These are phyloP conservation scores for Bassia scoparia DNA, from an alignment of 148 eudicot genomes.

Conservation along the genomic window DNA sequence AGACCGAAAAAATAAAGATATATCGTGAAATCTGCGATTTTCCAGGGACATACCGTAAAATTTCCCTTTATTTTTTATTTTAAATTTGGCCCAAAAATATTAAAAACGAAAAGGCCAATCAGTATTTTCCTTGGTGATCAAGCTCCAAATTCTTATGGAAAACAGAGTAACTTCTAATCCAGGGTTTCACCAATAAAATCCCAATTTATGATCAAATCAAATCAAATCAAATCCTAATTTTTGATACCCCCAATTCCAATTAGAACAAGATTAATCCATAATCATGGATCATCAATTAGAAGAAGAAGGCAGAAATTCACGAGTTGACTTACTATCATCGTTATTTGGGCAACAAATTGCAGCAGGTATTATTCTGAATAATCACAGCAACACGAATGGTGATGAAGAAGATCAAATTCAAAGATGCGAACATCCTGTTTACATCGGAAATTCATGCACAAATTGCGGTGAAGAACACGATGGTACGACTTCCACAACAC, in stretches of 20 bases:
- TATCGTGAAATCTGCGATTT: too few relatives aligned
- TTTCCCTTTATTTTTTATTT: too few relatives aligned
- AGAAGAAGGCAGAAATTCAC: neutral
- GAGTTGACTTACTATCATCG: slow-evolving; percentile 13
- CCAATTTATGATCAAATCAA: too few relatives aligned
- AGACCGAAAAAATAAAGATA: too few relatives aligned
- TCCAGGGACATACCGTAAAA: too few relatives aligned
- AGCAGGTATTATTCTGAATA: neutral
- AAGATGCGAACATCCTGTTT: slow-evolving; percentile 18
- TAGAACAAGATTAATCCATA: neutral
- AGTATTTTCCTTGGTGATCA: slow-evolving; percentile 6
- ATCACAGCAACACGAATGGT: neutral
- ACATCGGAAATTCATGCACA: slow-evolving; percentile 9
- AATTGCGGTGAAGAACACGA: slow-evolving; percentile 4
- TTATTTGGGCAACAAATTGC: slow-evolving; percentile 17
- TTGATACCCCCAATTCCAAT: neutral
- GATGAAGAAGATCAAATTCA: too few relatives aligned
- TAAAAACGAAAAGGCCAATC: neutral
- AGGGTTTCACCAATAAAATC: neutral
- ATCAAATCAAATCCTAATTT: too few relatives aligned
- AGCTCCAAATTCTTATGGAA: neutral
- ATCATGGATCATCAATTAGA: neutral
- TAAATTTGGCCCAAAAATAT: too few relatives aligned
- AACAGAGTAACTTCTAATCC: neutral
- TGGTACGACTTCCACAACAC: slow-evolving; percentile 4